Evolutionary conservation across 768 basidiomycete genomes (phyloP), one percentile per base, ranked within the genome.

Genomic region (Trametes meyenii): DNA sequence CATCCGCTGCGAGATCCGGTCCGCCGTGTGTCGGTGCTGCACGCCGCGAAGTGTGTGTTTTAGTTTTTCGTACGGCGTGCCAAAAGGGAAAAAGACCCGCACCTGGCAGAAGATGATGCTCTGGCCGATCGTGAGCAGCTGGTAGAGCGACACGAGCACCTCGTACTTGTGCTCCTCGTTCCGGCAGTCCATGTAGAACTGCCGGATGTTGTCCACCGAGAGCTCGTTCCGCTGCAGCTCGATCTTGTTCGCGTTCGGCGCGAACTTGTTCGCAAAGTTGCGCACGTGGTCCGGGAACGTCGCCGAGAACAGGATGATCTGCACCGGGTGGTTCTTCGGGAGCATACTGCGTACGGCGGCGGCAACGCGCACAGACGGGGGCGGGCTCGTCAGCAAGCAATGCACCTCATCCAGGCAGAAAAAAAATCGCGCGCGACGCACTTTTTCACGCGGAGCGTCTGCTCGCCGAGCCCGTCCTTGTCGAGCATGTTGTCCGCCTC

Each of bases 401-500:
- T 19, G 42, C 5, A 13, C 38, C 8, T 39, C 38, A 14, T 39
- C 8, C 38, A 39, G 39, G 11, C 39, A 40, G 5, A 33, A 12
- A 14, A 33, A 19, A 26, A 17, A 50, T 8, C 8, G 26, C 1
- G 44, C 48, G 45, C 52, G 11, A 72, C 85, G 56, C 68, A 98
- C 96, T 96, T 96, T 77, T 97, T 98, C 48, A 98, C 93, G 54
- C 88, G 83, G 48, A 96, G 76, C 0, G 92, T 96, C 75, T 98
- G 96, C 64, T 98, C 96, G 12, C 95, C 94, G 52, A 98, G 77
- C 19, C 92, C 91, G 73, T 95, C 93, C 70, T 94, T 87, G 71
- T 96, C 95, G 67, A 99, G 79, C 96, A 98, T 98, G 76, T 98
- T 97, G 76, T 99, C 97, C 40, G 97, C 97, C 76, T 99, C 97